phyloP scores from a whole-genome alignment of 176 grass and related monocot species.

The Zizania latifolia region DNA sequence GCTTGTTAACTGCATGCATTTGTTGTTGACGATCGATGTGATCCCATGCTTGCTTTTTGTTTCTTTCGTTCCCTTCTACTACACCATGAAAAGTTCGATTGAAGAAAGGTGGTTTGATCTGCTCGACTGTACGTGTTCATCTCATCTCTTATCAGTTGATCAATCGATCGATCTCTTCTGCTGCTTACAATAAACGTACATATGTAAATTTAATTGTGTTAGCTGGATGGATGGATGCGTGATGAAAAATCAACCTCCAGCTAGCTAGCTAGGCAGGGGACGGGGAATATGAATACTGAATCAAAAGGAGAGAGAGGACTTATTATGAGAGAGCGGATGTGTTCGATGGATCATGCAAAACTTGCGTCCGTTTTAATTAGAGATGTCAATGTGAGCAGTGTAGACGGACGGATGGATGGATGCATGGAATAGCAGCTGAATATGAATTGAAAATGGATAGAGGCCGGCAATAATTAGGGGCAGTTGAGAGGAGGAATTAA shows the following conservation, averaged over 20 bases:
- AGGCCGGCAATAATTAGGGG: conserved; percentile 19
- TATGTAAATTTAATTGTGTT: conserved; percentile 17
- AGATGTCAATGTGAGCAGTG: neutral
- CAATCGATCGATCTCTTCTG: neutral
- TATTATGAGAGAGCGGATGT: neutral
- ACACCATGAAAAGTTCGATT: neutral
- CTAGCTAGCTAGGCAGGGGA: neutral
- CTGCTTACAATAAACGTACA: neutral
- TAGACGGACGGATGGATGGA: neutral
- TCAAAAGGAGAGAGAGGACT: neutral
- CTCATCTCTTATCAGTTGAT: too few relatives aligned
- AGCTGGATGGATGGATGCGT: conserved; percentile 8
- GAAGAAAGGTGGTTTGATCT: neutral
- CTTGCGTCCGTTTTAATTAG: neutral
- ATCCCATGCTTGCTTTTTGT: neutral
- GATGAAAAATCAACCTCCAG: conserved; percentile 13
- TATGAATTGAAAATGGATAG: conserved; percentile 6
- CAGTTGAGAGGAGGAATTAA: conserved; percentile 30
- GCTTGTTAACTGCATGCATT: neutral
- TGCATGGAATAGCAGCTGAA: neutral
- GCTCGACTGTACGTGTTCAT: neutral
- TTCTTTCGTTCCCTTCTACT: neutral
- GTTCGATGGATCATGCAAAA: neutral
- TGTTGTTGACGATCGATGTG: neutral
- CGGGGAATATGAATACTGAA: neutral